Conservation (phyloP, 352 stramenopile genomes). For the Phytophthora citrophthora region DNA sequence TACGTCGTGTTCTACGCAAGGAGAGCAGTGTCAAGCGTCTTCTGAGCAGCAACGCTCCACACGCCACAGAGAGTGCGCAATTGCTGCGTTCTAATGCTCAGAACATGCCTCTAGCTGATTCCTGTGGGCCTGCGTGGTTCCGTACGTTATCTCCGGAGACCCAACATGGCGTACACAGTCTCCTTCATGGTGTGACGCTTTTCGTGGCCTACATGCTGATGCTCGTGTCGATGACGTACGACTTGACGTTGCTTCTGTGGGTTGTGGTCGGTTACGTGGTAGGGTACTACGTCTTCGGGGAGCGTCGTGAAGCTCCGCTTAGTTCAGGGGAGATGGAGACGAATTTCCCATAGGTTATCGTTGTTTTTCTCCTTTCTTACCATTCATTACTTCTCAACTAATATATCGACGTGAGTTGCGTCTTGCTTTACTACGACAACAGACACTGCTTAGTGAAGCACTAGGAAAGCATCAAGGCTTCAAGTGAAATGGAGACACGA, state of each 20-base stretch:
- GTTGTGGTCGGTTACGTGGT: slow-evolving; percentile 62
- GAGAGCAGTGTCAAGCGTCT: slow-evolving; percentile 63
- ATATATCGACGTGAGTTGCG: slow-evolving; percentile 27
- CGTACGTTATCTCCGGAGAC: slow-evolving; percentile 53
- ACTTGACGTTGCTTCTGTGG: slow-evolving; percentile 64
- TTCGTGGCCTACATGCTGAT: slow-evolving; percentile 82
- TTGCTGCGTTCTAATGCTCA: slow-evolving; percentile 51
- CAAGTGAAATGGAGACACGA: background rate
- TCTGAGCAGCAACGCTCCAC: slow-evolving; percentile 14
- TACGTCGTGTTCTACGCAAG: slow-evolving; percentile 70
- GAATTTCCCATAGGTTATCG: slow-evolving; percentile 28
- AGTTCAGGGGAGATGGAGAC: slow-evolving; percentile 27
- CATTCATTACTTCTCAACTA: slow-evolving; percentile 22
- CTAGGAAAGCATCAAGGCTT: slow-evolving; percentile 10
- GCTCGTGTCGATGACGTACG: slow-evolving; percentile 85
- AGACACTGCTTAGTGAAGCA: slow-evolving; percentile 1
- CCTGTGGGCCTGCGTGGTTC: slow-evolving; percentile 61
- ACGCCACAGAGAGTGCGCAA: slow-evolving; percentile 42
- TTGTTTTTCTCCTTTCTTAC: slow-evolving; percentile 7
- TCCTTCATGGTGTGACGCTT: slow-evolving; percentile 68
- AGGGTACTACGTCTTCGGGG: slow-evolving; percentile 73
- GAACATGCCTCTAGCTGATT: slow-evolving; percentile 35
- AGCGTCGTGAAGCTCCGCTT: slow-evolving; percentile 57
- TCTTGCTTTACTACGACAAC: slow-evolving; percentile 8
- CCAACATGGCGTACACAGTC: slow-evolving; percentile 57